Evolutionary conservation across 306 rosid genomes (phyloP).

Genomic region (Prunus campanulata): DNA sequence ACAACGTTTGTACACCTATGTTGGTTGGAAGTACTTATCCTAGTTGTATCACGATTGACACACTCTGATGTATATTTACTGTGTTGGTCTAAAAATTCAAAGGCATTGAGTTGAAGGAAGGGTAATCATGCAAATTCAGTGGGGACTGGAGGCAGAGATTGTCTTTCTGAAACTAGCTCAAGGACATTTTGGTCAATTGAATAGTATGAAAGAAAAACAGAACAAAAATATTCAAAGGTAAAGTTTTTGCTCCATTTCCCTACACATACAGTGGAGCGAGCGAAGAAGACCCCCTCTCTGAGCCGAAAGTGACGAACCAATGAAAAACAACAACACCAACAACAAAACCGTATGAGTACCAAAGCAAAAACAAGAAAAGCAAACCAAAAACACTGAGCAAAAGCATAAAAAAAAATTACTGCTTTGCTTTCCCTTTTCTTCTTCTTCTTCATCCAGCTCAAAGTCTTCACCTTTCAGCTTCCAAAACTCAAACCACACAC

Average conservation of each 20-base stretch:
- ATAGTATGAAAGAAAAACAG: neutral
- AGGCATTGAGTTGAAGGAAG: neutral
- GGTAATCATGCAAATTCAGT: neutral
- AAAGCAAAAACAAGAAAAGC: conserved; percentile 6
- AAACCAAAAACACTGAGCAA: conserved; percentile 12
- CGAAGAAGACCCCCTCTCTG: conserved; percentile 4
- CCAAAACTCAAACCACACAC: conserved; percentile 1
- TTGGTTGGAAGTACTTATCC: neutral
- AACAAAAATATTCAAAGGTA: conserved; percentile 8
- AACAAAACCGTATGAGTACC: conserved; percentile 6
- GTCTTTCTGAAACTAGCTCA: neutral
- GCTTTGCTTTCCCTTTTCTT: conserved; percentile 5
- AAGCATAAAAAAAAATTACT: neutral
- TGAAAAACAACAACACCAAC: conserved; percentile 32
- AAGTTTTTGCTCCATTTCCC: conserved; percentile 29
- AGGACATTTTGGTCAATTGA: conserved; percentile 36
- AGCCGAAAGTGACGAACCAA: conserved; percentile 90
- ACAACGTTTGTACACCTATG: neutral
- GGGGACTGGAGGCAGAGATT: neutral
- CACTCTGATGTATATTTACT: neutral
- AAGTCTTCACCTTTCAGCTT: neutral
- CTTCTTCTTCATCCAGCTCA: conserved; percentile 11
- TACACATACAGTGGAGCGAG: conserved; percentile 49
- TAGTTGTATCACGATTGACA: neutral
- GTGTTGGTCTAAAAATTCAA: neutral